phyloP scores from a whole-genome alignment of 305 asterid genomes.

The Euphrasia arctica region DNA sequence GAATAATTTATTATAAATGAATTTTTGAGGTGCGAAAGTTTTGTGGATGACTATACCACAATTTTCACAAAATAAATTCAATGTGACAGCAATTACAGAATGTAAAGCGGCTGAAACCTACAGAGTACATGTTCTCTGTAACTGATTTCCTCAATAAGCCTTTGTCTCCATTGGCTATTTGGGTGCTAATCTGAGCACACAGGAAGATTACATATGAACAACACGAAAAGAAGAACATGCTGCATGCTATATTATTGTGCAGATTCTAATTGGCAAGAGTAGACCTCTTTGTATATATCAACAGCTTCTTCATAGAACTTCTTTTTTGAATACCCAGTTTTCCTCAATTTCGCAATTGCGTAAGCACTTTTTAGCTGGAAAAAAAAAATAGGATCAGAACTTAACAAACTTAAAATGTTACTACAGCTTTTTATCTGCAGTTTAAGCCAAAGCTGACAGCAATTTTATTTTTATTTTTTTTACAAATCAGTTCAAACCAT shows the following conservation, averaged over 20 bases:
- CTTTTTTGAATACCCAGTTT: conserved; percentile 72
- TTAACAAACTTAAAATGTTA: conserved; percentile 10
- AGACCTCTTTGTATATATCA: conserved; percentile 80
- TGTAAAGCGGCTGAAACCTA: conserved; percentile 43
- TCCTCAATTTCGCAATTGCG: conserved; percentile 80
- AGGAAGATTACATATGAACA: conserved; percentile 26
- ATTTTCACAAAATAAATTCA: conserved; percentile 16
- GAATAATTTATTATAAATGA: conserved; percentile 21
- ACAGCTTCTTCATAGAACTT: conserved; percentile 80
- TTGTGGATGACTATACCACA: conserved; percentile 20
- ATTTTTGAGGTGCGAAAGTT: conserved; percentile 2
- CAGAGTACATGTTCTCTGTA: conserved; percentile 94
- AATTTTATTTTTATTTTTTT: neutral
- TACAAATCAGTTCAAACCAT: conserved; percentile 19
- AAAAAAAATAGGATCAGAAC: conserved; percentile 24
- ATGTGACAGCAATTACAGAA: conserved; percentile 10
- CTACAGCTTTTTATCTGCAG: conserved; percentile 14
- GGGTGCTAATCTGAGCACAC: conserved; percentile 68
- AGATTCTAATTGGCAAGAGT: conserved; percentile 23
- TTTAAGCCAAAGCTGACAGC: conserved; percentile 1
- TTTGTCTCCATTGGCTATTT: conserved; percentile 87
- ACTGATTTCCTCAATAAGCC: conserved; percentile 67
- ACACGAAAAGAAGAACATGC: conserved; percentile 23
- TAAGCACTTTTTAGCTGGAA: conserved; percentile 87
- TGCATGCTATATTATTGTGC: conserved; percentile 15